A percentile compares a stretch with the other conserved stretches of the same genome.
phyloP scores from a whole-genome alignment of 2,329 filamentous ascomycete species.

The Tolypocladium cylindrosporum region DNA sequence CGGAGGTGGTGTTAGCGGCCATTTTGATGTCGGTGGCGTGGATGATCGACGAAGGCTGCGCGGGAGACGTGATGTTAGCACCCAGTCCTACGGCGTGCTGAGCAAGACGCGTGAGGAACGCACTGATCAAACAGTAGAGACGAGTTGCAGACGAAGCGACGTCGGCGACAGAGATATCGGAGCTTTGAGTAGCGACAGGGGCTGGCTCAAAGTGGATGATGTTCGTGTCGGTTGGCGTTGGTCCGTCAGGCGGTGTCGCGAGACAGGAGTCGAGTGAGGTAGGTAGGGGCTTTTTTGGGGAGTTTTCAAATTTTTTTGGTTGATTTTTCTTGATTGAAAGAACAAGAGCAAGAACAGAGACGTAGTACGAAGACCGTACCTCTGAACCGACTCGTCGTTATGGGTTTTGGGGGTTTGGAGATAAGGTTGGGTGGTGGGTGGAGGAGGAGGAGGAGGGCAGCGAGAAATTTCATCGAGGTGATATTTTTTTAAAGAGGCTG shows the following conservation, averaged over 20 bases:
- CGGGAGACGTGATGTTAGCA: slow-evolving; percentile 1
- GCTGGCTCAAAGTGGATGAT: slow-evolving; percentile 1
- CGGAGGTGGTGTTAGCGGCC: slow-evolving; percentile 47
- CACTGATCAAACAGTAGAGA: not conserved
- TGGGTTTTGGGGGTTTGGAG: slow-evolving; percentile 30
- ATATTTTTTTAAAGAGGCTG: slow-evolving; percentile 22
- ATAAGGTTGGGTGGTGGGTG: slow-evolving; percentile 39
- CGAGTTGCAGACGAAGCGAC: not conserved
- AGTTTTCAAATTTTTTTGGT: slow-evolving; percentile 53
- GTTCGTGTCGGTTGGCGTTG: slow-evolving; percentile 6
- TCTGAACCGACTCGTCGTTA: slow-evolving; percentile 39
- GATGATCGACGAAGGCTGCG: slow-evolving; percentile 4
- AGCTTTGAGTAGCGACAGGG: slow-evolving; percentile 13
- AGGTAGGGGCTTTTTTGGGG: slow-evolving; percentile 44
- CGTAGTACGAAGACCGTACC: slow-evolving; percentile 49
- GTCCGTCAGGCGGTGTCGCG: slow-evolving; percentile 18
- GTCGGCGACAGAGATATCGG: slow-evolving; percentile 4
- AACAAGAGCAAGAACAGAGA: slow-evolving; percentile 51
- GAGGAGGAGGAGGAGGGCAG: slow-evolving; percentile 25
- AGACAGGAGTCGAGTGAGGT: slow-evolving; percentile 20
- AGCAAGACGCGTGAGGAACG: not conserved
- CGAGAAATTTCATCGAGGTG: slow-evolving; percentile 26
- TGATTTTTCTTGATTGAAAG: slow-evolving; percentile 38
- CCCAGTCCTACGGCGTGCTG: not conserved
- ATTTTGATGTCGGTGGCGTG: slow-evolving; percentile 32